Percentiles rank a stretch among this genome's conserved stretches.
phyloP scores from a whole-genome alignment of 768 basidiomycete genomes.

The Psilocybe cubensis region DNA sequence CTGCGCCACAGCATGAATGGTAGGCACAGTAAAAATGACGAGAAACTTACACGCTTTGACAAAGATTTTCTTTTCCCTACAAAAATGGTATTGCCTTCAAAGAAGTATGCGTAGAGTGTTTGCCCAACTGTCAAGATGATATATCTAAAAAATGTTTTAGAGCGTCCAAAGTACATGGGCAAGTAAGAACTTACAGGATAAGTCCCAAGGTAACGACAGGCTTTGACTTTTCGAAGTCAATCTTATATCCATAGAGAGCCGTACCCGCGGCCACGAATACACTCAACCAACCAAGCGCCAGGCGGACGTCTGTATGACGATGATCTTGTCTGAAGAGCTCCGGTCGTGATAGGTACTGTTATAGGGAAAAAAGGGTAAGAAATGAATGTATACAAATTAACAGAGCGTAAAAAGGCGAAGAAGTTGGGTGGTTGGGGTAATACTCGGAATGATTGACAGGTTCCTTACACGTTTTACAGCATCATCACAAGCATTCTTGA shows the following conservation, averaged over 20 bases:
- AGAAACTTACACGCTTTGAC: slow-evolving; percentile 73
- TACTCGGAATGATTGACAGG: too few relatives aligned
- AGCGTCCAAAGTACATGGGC: slow-evolving; percentile 8
- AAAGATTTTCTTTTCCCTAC: slow-evolving; percentile 90
- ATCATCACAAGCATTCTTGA: slow-evolving; percentile 84
- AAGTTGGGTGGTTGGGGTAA: too few relatives aligned
- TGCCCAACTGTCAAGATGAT: slow-evolving; percentile 71
- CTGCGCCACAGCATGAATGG: slow-evolving; percentile 37
- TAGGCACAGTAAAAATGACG: slow-evolving; percentile 6
- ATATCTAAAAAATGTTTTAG: slow-evolving; percentile 53
- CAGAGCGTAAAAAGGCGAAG: too few relatives aligned
- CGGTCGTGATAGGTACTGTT: slow-evolving; percentile 80
- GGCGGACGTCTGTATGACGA: slow-evolving; percentile 85
- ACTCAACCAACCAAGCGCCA: slow-evolving; percentile 85
- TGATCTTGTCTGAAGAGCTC: slow-evolving; percentile 87
- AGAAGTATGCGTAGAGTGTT: slow-evolving; percentile 82
- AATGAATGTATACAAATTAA: too few relatives aligned
- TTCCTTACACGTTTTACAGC: slow-evolving; percentile 84
- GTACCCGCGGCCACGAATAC: slow-evolving; percentile 83
- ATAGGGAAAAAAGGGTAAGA: background rate
- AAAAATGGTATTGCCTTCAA: slow-evolving; percentile 85
- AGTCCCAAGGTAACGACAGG: slow-evolving; percentile 79
- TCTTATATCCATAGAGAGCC: slow-evolving; percentile 82
- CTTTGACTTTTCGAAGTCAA: slow-evolving; percentile 91
- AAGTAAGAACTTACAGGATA: slow-evolving; percentile 58